These are phyloP conservation scores for Ananas comosus DNA, from an alignment of 176 grass and related monocot genomes.

Conservation along the genomic window DNA sequence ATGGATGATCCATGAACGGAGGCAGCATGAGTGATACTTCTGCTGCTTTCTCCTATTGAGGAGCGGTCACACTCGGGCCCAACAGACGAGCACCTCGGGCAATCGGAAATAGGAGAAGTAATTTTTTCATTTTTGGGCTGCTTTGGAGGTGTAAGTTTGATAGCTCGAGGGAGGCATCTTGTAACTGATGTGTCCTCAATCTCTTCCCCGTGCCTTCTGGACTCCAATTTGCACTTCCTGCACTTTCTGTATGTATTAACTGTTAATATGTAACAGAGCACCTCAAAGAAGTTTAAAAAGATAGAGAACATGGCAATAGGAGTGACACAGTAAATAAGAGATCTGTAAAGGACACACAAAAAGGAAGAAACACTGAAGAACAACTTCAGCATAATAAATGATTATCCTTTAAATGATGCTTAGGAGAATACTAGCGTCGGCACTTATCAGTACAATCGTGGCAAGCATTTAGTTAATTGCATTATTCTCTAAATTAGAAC, in stretches of 20 bases:
- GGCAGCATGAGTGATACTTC: conserved; percentile 28
- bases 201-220: conserved; percentile 26
- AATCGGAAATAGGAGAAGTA: conserved; percentile 54
- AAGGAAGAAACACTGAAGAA: too few relatives aligned
- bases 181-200: conserved; percentile 27
- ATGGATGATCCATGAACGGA: not conserved
- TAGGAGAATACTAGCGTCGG: too few relatives aligned
- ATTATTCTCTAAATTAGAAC: too few relatives aligned
- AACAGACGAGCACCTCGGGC: conserved; percentile 50
- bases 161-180: conserved; percentile 62
- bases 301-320: conserved; percentile 18
- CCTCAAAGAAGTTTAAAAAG: conserved; percentile 28
- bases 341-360: too few relatives aligned
- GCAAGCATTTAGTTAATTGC: too few relatives aligned
- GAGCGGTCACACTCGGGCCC: conserved; percentile 27
- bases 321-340: not conserved
- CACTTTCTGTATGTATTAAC: not conserved
- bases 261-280: conserved; percentile 1
- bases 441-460: too few relatives aligned
- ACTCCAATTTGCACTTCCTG: conserved; percentile 39
- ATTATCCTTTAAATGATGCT: too few relatives aligned
- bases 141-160: conserved; percentile 17
- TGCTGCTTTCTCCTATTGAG: conserved; percentile 34
- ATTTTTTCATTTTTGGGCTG: conserved; percentile 5
- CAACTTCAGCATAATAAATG: too few relatives aligned